These are phyloP conservation scores for Athelia sp. DNA, from an alignment of 1,284 basidiomycete genomes.

Conservation along the genomic window DNA sequence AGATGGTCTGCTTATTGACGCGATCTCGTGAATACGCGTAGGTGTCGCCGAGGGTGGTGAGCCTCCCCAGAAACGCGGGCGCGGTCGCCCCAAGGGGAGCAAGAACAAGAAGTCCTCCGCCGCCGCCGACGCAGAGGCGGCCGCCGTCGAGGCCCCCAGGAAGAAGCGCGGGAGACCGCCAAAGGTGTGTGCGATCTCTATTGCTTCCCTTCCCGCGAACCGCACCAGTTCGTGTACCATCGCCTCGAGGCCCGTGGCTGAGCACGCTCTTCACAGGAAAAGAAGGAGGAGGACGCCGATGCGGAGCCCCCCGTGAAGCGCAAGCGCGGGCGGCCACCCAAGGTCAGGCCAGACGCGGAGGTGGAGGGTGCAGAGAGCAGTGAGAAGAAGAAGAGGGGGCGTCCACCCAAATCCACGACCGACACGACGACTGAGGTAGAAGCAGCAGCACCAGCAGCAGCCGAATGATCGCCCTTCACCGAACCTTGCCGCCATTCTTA, in stretches of 20 bases:
- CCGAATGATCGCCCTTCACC: neutral
- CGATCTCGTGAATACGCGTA: slow-evolving; percentile 4
- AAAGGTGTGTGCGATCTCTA: slow-evolving; percentile 47
- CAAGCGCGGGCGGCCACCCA: slow-evolving; percentile 70
- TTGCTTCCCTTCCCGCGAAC: slow-evolving; percentile 1
- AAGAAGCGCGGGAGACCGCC: slow-evolving; percentile 71
- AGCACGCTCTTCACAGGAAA: slow-evolving; percentile 35
- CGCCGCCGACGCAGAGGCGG: slow-evolving; percentile 27
- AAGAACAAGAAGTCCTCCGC: slow-evolving; percentile 69
- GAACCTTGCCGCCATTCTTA: neutral
- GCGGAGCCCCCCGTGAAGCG: slow-evolving; percentile 57
- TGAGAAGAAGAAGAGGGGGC: slow-evolving; percentile 64
- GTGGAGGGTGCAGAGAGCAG: slow-evolving; percentile 33
- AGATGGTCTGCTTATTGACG: neutral
- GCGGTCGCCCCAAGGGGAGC: slow-evolving; percentile 76
- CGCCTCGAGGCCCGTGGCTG: slow-evolving; percentile 6
- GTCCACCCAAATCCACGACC: slow-evolving; percentile 61
- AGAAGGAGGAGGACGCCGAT: slow-evolving; percentile 47
- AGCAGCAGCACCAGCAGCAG: no score
- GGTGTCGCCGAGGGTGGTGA: slow-evolving; percentile 7
- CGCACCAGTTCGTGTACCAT: no score
- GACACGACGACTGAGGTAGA: neutral
- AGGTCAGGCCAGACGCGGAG: slow-evolving; percentile 46
- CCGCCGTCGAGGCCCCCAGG: slow-evolving; percentile 36
- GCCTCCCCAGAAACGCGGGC: slow-evolving; percentile 54